These are phyloP conservation scores for Cicer yamashitae DNA, from an alignment of 306 rosid genomes.

Conservation along the genomic window DNA sequence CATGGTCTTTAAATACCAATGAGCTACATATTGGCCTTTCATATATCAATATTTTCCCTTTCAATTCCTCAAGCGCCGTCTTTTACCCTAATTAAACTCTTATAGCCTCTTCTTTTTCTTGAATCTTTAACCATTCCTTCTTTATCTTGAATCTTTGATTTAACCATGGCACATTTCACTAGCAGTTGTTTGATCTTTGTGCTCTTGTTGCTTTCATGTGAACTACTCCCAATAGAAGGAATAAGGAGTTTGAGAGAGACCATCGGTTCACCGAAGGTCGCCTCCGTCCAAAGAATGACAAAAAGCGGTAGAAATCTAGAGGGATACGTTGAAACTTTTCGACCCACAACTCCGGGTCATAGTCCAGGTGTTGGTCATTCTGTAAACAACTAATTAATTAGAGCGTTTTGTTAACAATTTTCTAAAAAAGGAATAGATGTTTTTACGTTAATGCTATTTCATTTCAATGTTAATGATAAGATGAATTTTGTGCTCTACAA, in stretches of 20 bases:
- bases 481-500: background rate
- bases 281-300: conserved; percentile 14
- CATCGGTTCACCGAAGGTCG: conserved; percentile 17
- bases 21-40: conserved; percentile 4
- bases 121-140: no score
- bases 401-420: background rate
- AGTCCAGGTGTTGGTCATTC: conserved; percentile 91
- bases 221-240: conserved; percentile 58
- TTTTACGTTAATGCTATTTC: background rate
- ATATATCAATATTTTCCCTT: conserved; percentile 22
- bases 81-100: conserved; percentile 11
- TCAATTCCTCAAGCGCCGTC: conserved; percentile 12
- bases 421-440: background rate
- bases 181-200: conserved; percentile 56
- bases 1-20: conserved; percentile 46
- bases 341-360: conserved; percentile 79
- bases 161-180: conserved; percentile 56
- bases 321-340: conserved; percentile 64
- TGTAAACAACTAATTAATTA: conserved; percentile 49
- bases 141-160: conserved; percentile 15
- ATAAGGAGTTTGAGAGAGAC: conserved; percentile 50
- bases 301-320: conserved; percentile 21
- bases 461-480: background rate
- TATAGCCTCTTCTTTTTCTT: conserved; percentile 6
- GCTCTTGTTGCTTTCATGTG: conserved; percentile 53